These are phyloP conservation scores for Styphnolobium japonicum DNA, from an alignment of 306 rosid genomes.

Conservation along the genomic window DNA sequence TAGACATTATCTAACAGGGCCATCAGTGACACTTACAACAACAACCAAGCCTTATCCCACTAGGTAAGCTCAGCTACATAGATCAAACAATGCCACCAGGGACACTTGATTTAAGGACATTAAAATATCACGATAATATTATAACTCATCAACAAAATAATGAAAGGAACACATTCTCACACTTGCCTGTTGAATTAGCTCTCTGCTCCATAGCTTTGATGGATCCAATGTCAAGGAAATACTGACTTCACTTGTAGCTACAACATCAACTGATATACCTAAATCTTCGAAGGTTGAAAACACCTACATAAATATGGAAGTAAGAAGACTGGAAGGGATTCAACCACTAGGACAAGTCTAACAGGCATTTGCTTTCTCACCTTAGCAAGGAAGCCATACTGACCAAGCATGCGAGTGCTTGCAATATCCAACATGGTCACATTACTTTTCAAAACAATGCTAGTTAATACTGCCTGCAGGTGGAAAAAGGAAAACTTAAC, in stretches of 20 bases:
- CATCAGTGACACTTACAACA: background rate
- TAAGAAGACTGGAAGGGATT: slow-evolving; percentile 11
- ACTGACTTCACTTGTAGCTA: slow-evolving; percentile 88
- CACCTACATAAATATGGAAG: slow-evolving; percentile 50
- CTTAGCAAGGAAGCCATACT: slow-evolving; percentile 92
- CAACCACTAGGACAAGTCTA: background rate
- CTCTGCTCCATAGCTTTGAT: slow-evolving; percentile 92
- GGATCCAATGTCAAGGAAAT: slow-evolving; percentile 86
- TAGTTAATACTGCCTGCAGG: slow-evolving; percentile 80
- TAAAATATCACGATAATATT: background rate
- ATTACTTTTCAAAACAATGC: slow-evolving; percentile 88
- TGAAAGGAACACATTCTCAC: slow-evolving; percentile 37
- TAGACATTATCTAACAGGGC: background rate
- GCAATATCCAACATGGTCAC: slow-evolving; percentile 97
- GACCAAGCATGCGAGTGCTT: slow-evolving; percentile 98
- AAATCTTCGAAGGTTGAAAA: slow-evolving; percentile 83
- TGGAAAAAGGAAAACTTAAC: slow-evolving; percentile 28
- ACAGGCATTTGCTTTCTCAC: slow-evolving; percentile 44
- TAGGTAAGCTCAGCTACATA: background rate
- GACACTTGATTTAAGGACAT: background rate
- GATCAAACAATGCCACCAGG: background rate
- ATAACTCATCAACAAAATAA: slow-evolving; percentile 7
- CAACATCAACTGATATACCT: slow-evolving; percentile 85
- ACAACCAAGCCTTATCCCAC: background rate
- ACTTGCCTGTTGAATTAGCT: slow-evolving; percentile 78